Conservation (phyloP, 129 eudicot genomes). For the Silybum marianum region DNA sequence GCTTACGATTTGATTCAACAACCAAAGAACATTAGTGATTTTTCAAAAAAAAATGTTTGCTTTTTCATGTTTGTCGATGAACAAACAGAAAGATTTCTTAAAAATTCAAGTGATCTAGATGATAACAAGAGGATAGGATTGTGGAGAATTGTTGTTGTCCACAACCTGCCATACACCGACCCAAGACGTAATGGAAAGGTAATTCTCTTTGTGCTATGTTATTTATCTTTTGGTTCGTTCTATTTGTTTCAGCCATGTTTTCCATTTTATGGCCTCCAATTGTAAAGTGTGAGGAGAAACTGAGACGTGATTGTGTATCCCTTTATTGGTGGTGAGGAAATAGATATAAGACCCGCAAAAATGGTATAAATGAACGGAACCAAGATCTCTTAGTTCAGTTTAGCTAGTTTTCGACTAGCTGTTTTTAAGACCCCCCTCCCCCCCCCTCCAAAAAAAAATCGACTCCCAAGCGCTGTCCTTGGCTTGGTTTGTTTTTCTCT, state of each 20-base stretch:
- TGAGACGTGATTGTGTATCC: no score
- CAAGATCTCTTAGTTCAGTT: no score
- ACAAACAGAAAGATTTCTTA: constrained; percentile 63
- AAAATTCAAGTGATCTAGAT: constrained; percentile 51
- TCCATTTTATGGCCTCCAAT: not conserved
- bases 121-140: constrained; percentile 60
- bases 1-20: constrained; percentile 82
- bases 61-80: constrained; percentile 89
- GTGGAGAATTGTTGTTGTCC: constrained; percentile 83
- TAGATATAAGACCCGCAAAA: no score
- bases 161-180: constrained; percentile 80
- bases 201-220: not conserved
- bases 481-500: no score
- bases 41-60: constrained; percentile 64
- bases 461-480: no score
- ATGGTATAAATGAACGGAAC: no score
- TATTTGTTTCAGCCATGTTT: not conserved
- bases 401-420: no score
- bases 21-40: constrained; percentile 74
- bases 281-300: no score
- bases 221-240: not conserved
- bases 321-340: no score
- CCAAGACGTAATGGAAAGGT: constrained; percentile 94
- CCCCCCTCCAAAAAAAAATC: no score
- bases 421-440: no score